Evolutionary conservation across 306 rosid genomes (phyloP).

Genomic region (Biancaea sappan): DNA sequence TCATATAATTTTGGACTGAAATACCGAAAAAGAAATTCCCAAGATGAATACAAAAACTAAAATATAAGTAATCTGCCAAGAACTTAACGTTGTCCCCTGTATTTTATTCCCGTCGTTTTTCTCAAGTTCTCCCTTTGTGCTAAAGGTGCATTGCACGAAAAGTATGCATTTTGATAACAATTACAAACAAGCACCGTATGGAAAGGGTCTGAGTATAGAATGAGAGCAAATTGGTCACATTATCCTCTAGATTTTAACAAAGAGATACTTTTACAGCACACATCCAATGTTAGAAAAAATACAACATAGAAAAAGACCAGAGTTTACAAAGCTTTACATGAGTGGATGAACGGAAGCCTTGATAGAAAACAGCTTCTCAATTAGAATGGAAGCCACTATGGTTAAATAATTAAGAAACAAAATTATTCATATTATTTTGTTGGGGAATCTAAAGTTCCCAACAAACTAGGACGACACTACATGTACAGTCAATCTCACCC

Average conservation of each 20-base stretch:
- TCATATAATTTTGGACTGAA: no score
- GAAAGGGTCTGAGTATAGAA: conserved; percentile 15
- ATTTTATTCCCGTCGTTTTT: background rate
- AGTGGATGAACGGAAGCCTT: conserved; percentile 54
- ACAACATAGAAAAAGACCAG: conserved; percentile 30
- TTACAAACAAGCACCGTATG: background rate
- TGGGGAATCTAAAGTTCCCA: conserved; percentile 54
- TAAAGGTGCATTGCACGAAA: background rate
- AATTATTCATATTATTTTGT: conserved; percentile 47
- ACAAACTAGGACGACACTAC: conserved; percentile 52
- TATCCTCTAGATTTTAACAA: background rate
- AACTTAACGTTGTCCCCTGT: background rate
- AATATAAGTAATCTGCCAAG: background rate
- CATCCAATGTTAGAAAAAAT: conserved; percentile 30
- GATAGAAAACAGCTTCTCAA: conserved; percentile 64
- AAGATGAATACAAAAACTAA: background rate
- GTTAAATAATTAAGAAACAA: conserved; percentile 40
- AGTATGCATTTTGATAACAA: background rate
- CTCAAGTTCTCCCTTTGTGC: background rate
- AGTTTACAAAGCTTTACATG: conserved; percentile 54
- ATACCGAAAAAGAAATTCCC: background rate
- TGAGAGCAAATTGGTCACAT: background rate
- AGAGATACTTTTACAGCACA: conserved; percentile 28
- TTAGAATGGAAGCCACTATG: conserved; percentile 66
- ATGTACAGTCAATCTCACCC: conserved; percentile 67